Percentiles rank a stretch among this genome's conserved stretches.
Evolutionary conservation across 441 rosid species (phyloP).

Genomic region (Melastoma candidum): DNA sequence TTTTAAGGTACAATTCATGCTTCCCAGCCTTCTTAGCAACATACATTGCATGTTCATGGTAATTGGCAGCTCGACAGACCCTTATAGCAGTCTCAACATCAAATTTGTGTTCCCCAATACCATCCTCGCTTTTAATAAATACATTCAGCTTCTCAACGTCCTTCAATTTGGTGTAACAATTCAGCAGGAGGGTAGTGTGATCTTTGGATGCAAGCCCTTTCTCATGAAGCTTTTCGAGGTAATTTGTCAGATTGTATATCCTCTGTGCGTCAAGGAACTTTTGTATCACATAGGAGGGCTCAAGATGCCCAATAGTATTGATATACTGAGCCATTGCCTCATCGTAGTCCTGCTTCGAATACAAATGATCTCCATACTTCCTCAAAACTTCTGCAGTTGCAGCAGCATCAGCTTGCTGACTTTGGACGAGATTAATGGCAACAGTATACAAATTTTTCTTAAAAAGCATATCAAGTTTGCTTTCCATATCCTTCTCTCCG

Average conservation of each 20-base stretch:
- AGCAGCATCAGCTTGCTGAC: slow-evolving; percentile 97
- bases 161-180: slow-evolving; percentile 93
- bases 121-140: slow-evolving; percentile 86
- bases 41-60: slow-evolving; percentile 98
- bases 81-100: slow-evolving; percentile 97
- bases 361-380: slow-evolving; percentile 95
- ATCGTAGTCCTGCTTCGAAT: slow-evolving; percentile 89
- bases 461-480: slow-evolving; percentile 95
- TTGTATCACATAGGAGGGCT: slow-evolving; percentile 96
- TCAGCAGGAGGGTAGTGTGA: slow-evolving; percentile 91
- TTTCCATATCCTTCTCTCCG: slow-evolving; percentile 98
- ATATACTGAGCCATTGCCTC: slow-evolving; percentile 96
- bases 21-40: slow-evolving; percentile 97
- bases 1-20: slow-evolving; percentile 92
- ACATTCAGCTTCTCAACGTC: slow-evolving; percentile 88
- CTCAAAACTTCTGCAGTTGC: slow-evolving; percentile 96
- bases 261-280: slow-evolving; percentile 98
- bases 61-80: slow-evolving; percentile 97
- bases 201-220: slow-evolving; percentile 97
- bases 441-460: slow-evolving; percentile 93
- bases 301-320: slow-evolving; percentile 87
- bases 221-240: slow-evolving; percentile 88
- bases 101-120: slow-evolving; percentile 83
- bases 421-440: slow-evolving; percentile 94
- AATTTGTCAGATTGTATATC: slow-evolving; percentile 93